phyloP scores from a whole-genome alignment of 495 filamentous ascomycete species.

The Tirmania nivea region DNA sequence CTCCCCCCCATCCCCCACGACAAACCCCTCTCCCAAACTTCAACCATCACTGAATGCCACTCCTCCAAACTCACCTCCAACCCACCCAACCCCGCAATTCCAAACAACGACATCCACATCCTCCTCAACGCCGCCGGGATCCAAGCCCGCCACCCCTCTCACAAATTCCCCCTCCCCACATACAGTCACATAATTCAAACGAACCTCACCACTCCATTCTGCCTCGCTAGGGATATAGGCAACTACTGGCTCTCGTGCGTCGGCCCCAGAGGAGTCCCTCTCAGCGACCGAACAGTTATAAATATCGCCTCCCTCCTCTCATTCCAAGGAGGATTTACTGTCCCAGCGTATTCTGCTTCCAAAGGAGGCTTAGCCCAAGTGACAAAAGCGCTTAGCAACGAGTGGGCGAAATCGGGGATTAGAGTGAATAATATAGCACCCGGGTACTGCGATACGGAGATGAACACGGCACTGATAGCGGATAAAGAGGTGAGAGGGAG shows the following conservation, averaged over 20 bases:
- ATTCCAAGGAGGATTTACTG: conserved; percentile 80
- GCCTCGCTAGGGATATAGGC: conserved; percentile 61
- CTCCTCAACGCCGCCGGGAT: conserved; percentile 76
- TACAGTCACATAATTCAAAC: conserved; percentile 73
- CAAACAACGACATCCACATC: conserved; percentile 30
- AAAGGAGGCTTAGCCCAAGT: conserved; percentile 75
- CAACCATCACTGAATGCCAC: conserved; percentile 20
- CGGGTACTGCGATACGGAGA: conserved; percentile 72
- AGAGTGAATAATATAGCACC: conserved; percentile 65
- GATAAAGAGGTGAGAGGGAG: conserved; percentile 38
- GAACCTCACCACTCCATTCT: conserved; percentile 67
- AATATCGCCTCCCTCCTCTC: conserved; percentile 68
- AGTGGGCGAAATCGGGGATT: conserved; percentile 61
- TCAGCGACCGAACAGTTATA: conserved; percentile 37
- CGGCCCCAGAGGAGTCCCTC: no score
- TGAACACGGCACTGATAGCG: conserved; percentile 67
- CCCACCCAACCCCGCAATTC: conserved; percentile 1
- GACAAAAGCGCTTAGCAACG: conserved; percentile 72
- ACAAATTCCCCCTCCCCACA: conserved; percentile 59
- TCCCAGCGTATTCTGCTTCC: conserved; percentile 74
- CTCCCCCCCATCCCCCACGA: neutral
- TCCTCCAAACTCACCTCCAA: conserved; percentile 18
- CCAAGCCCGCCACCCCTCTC: conserved; percentile 54
- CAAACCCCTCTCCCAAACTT: conserved; percentile 32
- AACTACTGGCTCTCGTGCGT: conserved; percentile 45